These are phyloP conservation scores for Suillus clintonianus DNA, from an alignment of 768 basidiomycete species.

Conservation along the genomic window DNA sequence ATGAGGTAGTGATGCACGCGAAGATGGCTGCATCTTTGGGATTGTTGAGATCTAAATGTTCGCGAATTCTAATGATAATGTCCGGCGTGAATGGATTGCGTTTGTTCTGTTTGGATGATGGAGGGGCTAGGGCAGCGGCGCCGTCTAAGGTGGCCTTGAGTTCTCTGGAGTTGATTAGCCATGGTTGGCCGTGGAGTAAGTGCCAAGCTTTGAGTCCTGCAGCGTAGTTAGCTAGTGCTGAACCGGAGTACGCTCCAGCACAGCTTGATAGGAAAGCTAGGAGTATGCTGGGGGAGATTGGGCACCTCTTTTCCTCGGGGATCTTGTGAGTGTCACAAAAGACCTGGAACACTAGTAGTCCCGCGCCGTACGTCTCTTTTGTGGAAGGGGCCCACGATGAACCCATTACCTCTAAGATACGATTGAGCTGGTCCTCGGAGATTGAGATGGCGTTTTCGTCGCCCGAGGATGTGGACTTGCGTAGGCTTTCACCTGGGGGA, in stretches of 20 bases:
- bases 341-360: slow-evolving; percentile 40
- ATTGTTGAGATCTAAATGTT: slow-evolving; percentile 22
- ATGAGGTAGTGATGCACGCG: slow-evolving; percentile 39
- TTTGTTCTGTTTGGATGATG: slow-evolving; percentile 28
- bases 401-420: slow-evolving; percentile 25
- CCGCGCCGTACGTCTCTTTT: slow-evolving; percentile 36
- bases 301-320: slow-evolving; percentile 34
- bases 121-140: background rate
- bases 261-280: slow-evolving; percentile 14
- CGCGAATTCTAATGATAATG: background rate
- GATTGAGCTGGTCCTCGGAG: slow-evolving; percentile 18
- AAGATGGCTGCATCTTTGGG: slow-evolving; percentile 38
- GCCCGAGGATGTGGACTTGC: no score
- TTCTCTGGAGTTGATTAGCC: slow-evolving; percentile 13
- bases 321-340: slow-evolving; percentile 39
- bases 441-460: background rate
- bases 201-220: slow-evolving; percentile 25
- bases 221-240: slow-evolving; percentile 11
- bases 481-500: slow-evolving; percentile 4
- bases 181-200: slow-evolving; percentile 17
- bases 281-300: slow-evolving; percentile 18
- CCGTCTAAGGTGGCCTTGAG: slow-evolving; percentile 17
- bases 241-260: slow-evolving; percentile 13
- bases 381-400: slow-evolving; percentile 34
- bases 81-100: slow-evolving; percentile 31